Conservation (phyloP, 352 stramenopile species). For the Phytophthora sp. region DNA sequence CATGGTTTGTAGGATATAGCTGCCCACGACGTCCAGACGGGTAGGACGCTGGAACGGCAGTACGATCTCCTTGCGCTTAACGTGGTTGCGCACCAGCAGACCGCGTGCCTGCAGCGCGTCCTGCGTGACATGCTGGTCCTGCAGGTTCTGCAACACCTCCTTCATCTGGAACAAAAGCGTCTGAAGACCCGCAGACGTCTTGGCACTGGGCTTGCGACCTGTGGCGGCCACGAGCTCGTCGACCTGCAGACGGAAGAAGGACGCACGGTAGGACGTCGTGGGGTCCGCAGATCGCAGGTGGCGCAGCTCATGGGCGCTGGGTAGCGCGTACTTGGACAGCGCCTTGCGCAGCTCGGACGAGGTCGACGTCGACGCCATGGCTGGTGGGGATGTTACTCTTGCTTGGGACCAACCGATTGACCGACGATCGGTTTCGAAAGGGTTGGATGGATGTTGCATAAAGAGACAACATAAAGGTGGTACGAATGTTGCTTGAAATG, state of each 20-base stretch:
- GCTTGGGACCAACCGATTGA: conserved; percentile 25
- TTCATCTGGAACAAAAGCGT: conserved; percentile 86
- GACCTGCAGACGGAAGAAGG: conserved; percentile 88
- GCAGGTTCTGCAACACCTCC: conserved; percentile 65
- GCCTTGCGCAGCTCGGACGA: conserved; percentile 62
- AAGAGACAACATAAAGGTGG: too few relatives aligned
- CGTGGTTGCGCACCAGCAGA: conserved; percentile 70
- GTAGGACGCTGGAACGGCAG: conserved; percentile 80
- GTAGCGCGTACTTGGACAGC: conserved; percentile 90
- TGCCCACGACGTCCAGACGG: conserved; percentile 85
- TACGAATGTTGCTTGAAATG: too few relatives aligned
- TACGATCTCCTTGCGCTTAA: conserved; percentile 87
- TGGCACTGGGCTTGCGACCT: conserved; percentile 60
- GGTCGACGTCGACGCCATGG: conserved; percentile 22
- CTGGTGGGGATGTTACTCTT: conserved; percentile 2
- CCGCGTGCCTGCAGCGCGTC: conserved; percentile 63
- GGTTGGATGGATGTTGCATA: background rate
- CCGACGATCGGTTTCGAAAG: background rate
- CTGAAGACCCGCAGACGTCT: conserved; percentile 56
- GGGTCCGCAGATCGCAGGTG: conserved; percentile 83
- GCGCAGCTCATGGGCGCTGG: conserved; percentile 81
- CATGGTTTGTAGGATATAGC: conserved; percentile 89
- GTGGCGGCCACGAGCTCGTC: conserved; percentile 84
- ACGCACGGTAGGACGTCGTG: conserved; percentile 75
- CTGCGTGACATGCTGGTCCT: conserved; percentile 78